Percentiles rank a stretch among this genome's conserved stretches.
Conservation (phyloP, 2,329 filamentous ascomycete species). For the Mycosphaerella arachidis region DNA sequence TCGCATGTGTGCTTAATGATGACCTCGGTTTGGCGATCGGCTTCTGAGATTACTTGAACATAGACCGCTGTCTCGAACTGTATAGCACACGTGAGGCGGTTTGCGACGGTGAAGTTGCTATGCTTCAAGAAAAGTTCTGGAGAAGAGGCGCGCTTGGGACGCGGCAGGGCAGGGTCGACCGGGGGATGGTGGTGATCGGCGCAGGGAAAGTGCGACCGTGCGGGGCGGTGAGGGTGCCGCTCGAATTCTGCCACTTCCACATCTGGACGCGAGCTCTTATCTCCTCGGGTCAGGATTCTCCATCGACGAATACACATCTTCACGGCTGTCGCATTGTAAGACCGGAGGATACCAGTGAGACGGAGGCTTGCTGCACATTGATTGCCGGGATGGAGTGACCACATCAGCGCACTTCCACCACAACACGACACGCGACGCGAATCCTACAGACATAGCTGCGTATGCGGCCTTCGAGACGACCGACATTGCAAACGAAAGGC, state of each 20-base stretch:
- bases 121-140: neutral
- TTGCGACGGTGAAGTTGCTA: conserved; percentile 10
- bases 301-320: neutral
- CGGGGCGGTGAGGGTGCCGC: neutral
- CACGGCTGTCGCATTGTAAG: neutral
- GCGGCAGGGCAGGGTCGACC: neutral
- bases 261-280: neutral
- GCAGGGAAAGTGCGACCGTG: neutral
- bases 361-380: neutral
- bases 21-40: conserved; percentile 63
- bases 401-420: neutral
- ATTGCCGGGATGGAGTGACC: neutral
- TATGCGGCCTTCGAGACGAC: conserved; percentile 4
- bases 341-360: neutral
- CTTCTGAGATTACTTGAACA: conserved; percentile 73
- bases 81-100: neutral
- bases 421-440: conserved; percentile 1
- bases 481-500: conserved; percentile 1
- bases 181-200: neutral
- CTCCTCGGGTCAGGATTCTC: neutral
- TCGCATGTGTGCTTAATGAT: conserved; percentile 66
- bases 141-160: neutral
- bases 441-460: conserved; percentile 4
- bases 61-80: neutral
- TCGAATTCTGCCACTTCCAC: neutral